Evolutionary conservation across 2,329 filamentous ascomycete species (phyloP), one percentile per base, ranked within the genome.

Genomic region (Fusarium austroafricanum): DNA sequence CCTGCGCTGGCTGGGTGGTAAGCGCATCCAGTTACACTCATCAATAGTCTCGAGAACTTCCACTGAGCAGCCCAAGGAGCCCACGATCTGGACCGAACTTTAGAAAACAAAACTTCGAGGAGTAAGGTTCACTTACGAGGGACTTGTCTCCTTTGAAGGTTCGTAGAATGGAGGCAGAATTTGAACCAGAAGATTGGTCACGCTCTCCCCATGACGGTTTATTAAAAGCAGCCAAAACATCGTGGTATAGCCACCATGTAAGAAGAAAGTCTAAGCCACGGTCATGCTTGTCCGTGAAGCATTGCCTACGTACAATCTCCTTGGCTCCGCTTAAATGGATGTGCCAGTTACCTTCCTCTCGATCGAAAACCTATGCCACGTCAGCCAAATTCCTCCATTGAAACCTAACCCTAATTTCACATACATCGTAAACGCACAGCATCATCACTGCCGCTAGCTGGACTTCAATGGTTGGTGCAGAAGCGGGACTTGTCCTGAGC

Each of bases 371-470:
- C 49, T 52, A 15, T 10, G 11, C 8, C 4, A 26, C 3, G 10
- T 52, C 11, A 52, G 26, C 10, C 8, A 15, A 2, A 15, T 2
- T 14, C 2, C 3, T 20, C 3, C n/a, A 2, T 2, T 2, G 9
- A 6, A 12, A 17, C 4, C 4, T 6, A 6, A n/a, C n/a, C n/a
- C n/a, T 18, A 18, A 8, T 3, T 12, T 9, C 18, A 9, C 38
- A 2, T 8, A 47, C 50, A 28, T 53, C 40, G 12, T 53, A 53
- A 11, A 53, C 50, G 14, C 50, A 53, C 5, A 53, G 50, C 50
- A 53, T 53, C 50, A 53, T 53, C 6, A 47, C 50, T 14, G 50
- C 40, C 12, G 50, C 50, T 35, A 53, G 29, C 17, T 53, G 40
- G 3, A 47, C 21, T 20, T 47, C 17, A 8, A 3, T 35, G 6